Evolutionary conservation across 805 yeast species (phyloP), one percentile per base, ranked within the genome.

Genomic region (Metschnikowia corniflorae): DNA sequence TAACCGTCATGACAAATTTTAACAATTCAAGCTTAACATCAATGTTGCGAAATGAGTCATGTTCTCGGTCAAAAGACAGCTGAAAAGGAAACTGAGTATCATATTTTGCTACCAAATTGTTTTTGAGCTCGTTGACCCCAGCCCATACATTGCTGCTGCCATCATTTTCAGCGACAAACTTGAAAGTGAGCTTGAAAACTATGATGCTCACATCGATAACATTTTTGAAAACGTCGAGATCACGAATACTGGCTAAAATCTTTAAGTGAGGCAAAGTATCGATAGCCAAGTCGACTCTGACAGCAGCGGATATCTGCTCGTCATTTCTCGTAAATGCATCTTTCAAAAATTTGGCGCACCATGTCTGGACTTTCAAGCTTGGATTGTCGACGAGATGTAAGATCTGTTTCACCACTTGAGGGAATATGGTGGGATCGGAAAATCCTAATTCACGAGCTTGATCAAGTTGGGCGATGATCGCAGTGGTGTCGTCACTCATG

Each of bases 1-100:
- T 62, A 6, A 68, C 67, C 5, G 61, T 48, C 39, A 60, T 77
- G 8, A 86, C 74, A 41, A 89, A 78, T 58, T 83, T 86, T 35
- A 82, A 65, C n/a, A 82, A 67, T 19, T 89, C 80, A n/a, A 84
- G 61, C 56, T 75, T 78, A 31, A 79, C 64, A 10, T 82, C 78
- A 25, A 78, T 58, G 31, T 78, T 72, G 55, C 80, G 71, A 23
- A 64, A 51, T 20, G 59, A 49, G 47, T 76, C 80, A 24, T 68
- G 65, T 42, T 75, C 85, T 16, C 60, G 63, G 38, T 68, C 64
- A 36, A 69, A 77, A 14, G 68, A 60, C 12, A 70, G 60, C 15
- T 62, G 57, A 37, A 78, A 65, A 4, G 86, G 87, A 47, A 68
- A 78, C 3, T 54, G 61, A 3, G 77, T 56, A 16, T 70, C 74